Percentiles rank a stretch among this genome's conserved stretches.
Evolutionary conservation across 2,329 filamentous ascomycete genomes (phyloP).

Genomic region (Phaeosphaeria sp.): DNA sequence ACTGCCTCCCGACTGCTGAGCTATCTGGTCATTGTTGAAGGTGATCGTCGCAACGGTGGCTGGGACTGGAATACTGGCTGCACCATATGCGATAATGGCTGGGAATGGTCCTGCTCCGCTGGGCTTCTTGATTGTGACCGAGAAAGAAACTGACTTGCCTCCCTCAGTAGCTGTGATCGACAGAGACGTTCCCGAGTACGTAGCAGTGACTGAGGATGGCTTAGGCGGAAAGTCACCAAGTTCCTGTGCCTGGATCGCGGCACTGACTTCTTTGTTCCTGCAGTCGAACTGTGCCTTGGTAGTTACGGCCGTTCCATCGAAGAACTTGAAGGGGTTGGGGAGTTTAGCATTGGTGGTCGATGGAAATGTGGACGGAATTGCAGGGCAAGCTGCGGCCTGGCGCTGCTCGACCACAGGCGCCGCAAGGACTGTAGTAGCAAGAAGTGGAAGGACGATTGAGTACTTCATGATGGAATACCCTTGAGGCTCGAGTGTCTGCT

Average conservation of each 20-base stretch:
- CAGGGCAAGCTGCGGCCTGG: slow-evolving; percentile 35
- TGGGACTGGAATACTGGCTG: slow-evolving; percentile 62
- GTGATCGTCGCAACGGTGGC: slow-evolving; percentile 62
- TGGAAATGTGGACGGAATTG: slow-evolving; percentile 37
- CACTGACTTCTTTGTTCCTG: slow-evolving; percentile 46
- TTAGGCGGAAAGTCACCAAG: slow-evolving; percentile 47
- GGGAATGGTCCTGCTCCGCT: slow-evolving; percentile 58
- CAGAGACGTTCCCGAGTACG: slow-evolving; percentile 39
- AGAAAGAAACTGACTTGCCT: slow-evolving; percentile 46
- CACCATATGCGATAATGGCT: slow-evolving; percentile 65
- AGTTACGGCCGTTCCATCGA: slow-evolving; percentile 42
- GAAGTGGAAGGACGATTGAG: slow-evolving; percentile 35
- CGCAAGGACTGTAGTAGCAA: slow-evolving; percentile 38
- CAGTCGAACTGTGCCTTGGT: slow-evolving; percentile 45
- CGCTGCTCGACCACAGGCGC: slow-evolving; percentile 37
- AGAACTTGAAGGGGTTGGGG: slow-evolving; percentile 49
- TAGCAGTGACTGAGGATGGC: slow-evolving; percentile 41
- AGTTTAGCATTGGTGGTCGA: slow-evolving; percentile 40
- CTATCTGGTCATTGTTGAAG: slow-evolving; percentile 66
- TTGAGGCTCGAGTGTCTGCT: slow-evolving; percentile 10
- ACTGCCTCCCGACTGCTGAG: slow-evolving; percentile 51
- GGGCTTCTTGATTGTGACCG: slow-evolving; percentile 46
- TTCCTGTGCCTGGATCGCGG: slow-evolving; percentile 46
- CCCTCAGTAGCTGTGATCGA: slow-evolving; percentile 43
- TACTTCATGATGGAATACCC: slow-evolving; percentile 38